phyloP scores from a whole-genome alignment of 768 basidiomycete species.

The Phlebiopsis flavidoalba region DNA sequence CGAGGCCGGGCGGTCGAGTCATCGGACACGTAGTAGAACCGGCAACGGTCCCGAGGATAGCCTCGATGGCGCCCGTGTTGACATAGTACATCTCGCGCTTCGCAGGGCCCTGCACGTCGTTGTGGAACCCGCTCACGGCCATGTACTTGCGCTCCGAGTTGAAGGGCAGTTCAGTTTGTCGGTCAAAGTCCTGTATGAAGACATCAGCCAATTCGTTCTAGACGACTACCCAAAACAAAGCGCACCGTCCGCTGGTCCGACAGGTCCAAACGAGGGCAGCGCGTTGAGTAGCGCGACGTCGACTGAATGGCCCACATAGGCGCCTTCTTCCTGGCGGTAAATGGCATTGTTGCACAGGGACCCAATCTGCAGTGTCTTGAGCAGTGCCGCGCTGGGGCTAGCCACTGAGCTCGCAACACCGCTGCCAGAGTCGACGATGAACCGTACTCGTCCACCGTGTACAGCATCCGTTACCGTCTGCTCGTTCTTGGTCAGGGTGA shows the following conservation, averaged over 20 bases:
- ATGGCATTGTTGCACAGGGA: constrained; percentile 86
- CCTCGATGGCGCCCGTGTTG: constrained; percentile 85
- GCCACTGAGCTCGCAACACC: constrained; percentile 30
- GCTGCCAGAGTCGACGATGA: constrained; percentile 50
- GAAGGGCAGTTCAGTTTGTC: constrained; percentile 81
- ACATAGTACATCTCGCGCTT: constrained; percentile 80
- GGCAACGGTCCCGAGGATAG: constrained; percentile 80
- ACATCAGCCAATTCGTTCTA: not conserved
- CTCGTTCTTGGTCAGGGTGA: constrained; percentile 92
- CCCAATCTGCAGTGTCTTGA: constrained; percentile 76
- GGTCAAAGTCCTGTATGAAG: constrained; percentile 53
- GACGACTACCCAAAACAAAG: constrained; percentile 2
- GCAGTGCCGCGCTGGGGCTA: constrained; percentile 57
- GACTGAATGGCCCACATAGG: constrained; percentile 82
- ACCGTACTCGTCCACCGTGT: constrained; percentile 81
- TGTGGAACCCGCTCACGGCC: constrained; percentile 78
- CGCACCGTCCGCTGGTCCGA: constrained; percentile 69
- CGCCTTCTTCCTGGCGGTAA: constrained; percentile 59
- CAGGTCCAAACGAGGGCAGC: constrained; percentile 56
- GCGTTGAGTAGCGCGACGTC: constrained; percentile 90
- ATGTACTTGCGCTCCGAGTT: constrained; percentile 93
- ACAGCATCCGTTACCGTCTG: constrained; percentile 90
- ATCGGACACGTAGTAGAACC: constrained; percentile 85
- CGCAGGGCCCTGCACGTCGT: constrained; percentile 20
- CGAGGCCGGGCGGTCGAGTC: constrained; percentile 82